phyloP scores from a whole-genome alignment of 441 rosid genomes.

The Gossypium schwendimanii region DNA sequence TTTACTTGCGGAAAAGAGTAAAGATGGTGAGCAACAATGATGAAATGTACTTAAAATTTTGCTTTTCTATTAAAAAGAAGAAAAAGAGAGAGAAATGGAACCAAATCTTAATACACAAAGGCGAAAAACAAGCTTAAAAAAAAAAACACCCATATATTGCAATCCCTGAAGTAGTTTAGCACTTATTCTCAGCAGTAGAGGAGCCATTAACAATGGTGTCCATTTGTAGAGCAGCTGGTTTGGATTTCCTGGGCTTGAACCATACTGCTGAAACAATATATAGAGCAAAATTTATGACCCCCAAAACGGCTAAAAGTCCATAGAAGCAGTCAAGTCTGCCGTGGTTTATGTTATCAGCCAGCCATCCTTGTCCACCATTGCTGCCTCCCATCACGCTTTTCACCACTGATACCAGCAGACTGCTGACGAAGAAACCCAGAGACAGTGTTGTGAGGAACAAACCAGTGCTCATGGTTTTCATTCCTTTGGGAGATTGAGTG shows the following conservation, averaged over 20 bases:
- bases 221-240: constrained; percentile 31
- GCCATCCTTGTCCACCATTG: constrained; percentile 40
- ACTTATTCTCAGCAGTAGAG: constrained; percentile 39
- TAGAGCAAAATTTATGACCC: constrained; percentile 32
- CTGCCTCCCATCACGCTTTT: constrained; percentile 32
- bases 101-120: constrained; percentile 15
- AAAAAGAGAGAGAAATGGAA: no score
- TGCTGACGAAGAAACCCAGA: constrained; percentile 61
- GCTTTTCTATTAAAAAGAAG: no score
- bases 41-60: no score
- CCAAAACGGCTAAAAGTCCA: constrained; percentile 40
- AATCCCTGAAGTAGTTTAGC: neutral
- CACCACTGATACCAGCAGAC: constrained; percentile 50
- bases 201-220: constrained; percentile 25
- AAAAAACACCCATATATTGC: neutral
- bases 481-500: constrained; percentile 34
- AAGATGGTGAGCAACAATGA: no score
- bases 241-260: constrained; percentile 44
- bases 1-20: no score
- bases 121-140: neutral
- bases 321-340: constrained; percentile 66
- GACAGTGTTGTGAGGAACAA: constrained; percentile 46
- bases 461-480: constrained; percentile 40
- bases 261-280: constrained; percentile 39
- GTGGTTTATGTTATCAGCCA: constrained; percentile 51